Base-by-base conservation (phyloP, 371 early-diverging fungal genomes). In the Saksenaea oblongispora region DNA sequence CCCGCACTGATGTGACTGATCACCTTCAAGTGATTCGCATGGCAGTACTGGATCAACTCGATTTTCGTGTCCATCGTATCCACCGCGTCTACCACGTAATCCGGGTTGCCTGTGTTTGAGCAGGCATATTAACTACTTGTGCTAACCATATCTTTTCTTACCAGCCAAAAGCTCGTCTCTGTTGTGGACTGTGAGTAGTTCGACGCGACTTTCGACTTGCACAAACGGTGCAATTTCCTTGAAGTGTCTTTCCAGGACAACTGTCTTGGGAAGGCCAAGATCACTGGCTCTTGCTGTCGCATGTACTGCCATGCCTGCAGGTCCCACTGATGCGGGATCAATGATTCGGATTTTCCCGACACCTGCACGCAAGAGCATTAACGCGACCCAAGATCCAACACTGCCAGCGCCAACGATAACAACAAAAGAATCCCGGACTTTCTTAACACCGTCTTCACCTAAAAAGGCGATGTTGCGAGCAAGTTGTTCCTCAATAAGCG, bases 341-440 rank as follows among this genome's bases (percentile, higher is more conserved):
- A 98, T 90, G 37, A 98, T 66, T 9, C 97, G 88, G 15, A 98
- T 73, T 53, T 82, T 84, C 61, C 88, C 88, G 0, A 97, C 91
- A 22, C 98, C 98, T 1, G 95, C 90, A 36, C 98, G 87, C 37
- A 93, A 64, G 41, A 98, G 83, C 95, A 97, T 94, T 53, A 92
- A 78, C 0, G 96, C 94, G 3, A 94, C 89, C 89, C 93, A 93
- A 1, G 92, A 91, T n/a, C 93, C 98, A 5, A 98, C 95, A 7
- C 97, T 97, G n/a, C 98, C 98, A 4, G 91, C 87, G 15, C 98
- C 98, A 3, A 98, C 95, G 10, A 98, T 91, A 51, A 98, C 78
- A 2, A 98, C 95, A 70, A 89, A 90, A 1, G 91, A 76, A 13
- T 82, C 69, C 24, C 89, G 84, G 11, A 94, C 70, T 57, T 80